These are phyloP conservation scores for Torrubiellomyces zombiae DNA, from an alignment of 2,329 filamentous ascomycete genomes.

Conservation along the genomic window DNA sequence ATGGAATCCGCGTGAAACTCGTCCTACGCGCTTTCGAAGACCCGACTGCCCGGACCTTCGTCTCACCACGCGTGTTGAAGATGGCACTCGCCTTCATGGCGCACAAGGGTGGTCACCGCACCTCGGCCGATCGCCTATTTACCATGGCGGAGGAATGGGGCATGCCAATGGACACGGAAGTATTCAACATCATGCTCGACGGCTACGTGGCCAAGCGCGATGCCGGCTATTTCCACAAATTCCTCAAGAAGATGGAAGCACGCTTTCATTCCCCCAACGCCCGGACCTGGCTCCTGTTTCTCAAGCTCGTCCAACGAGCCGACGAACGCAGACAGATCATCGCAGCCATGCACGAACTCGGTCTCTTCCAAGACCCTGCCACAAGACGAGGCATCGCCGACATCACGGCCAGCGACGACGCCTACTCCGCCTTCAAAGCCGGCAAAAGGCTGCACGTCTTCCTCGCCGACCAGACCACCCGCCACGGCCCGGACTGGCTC, in stretches of 20 bases:
- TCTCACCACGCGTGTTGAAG: conserved; percentile 25
- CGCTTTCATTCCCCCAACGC: conserved; percentile 23
- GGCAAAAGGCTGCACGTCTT: conserved; percentile 20
- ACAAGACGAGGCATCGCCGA: conserved; percentile 21
- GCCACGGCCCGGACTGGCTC: conserved; percentile 31
- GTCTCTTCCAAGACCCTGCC: conserved; percentile 21
- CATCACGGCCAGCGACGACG: conserved; percentile 26
- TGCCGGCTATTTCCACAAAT: conserved; percentile 21
- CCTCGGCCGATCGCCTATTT: conserved; percentile 19
- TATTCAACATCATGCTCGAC: conserved; percentile 31
- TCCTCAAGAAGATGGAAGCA: conserved; percentile 23
- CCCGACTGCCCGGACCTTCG: conserved; percentile 12
- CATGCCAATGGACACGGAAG: conserved; percentile 25
- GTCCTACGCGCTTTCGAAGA: conserved; percentile 23
- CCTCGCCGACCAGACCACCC: conserved; percentile 19
- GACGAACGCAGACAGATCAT: conserved; percentile 31
- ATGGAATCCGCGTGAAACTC: conserved; percentile 20
- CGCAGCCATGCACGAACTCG: conserved; percentile 27
- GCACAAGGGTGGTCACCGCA: conserved; percentile 17
- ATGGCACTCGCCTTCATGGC: conserved; percentile 26
- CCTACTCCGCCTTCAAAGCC: conserved; percentile 21
- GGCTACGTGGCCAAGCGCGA: conserved; percentile 23
- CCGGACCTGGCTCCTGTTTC: conserved; percentile 30
- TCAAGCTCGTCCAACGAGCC: conserved; percentile 40
- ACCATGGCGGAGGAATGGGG: conserved; percentile 17